Conservation (phyloP, 1,139 yeast genomes). For the Diutina rugosa region DNA sequence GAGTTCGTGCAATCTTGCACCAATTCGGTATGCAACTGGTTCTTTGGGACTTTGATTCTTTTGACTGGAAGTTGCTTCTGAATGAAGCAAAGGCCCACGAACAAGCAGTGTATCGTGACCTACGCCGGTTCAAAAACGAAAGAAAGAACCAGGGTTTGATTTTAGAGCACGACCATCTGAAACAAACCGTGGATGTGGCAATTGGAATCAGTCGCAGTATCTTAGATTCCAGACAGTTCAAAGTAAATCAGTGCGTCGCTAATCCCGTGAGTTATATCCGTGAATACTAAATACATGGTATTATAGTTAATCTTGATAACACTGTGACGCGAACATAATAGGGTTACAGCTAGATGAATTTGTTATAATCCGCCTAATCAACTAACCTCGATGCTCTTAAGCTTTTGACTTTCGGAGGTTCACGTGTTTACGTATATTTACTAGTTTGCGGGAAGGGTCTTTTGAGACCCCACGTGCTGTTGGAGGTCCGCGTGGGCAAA, state of each 20-base stretch:
- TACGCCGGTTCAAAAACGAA: slow-evolving; percentile 33
- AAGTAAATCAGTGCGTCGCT: slow-evolving; percentile 73
- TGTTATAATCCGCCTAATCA: no score
- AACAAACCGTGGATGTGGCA: slow-evolving; percentile 58
- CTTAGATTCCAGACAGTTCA: slow-evolving; percentile 35
- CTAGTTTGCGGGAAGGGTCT: background rate
- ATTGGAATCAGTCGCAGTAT: slow-evolving; percentile 37
- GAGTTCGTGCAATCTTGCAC: slow-evolving; percentile 67
- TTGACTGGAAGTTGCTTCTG: slow-evolving; percentile 69
- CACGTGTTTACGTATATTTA: no score
- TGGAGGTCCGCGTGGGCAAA: background rate
- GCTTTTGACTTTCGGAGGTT: no score
- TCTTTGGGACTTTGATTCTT: slow-evolving; percentile 84
- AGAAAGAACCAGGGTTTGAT: slow-evolving; percentile 45
- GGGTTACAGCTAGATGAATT: no score
- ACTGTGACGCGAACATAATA: no score
- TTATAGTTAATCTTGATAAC: no score
- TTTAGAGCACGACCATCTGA: slow-evolving; percentile 72
- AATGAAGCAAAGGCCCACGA: slow-evolving; percentile 24
- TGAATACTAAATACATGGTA: background rate
- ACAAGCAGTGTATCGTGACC: slow-evolving; percentile 39
- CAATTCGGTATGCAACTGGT: slow-evolving; percentile 84
- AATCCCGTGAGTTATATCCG: background rate
- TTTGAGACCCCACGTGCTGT: background rate
- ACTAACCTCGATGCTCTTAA: no score